Evolutionary conservation across 1,284 basidiomycete species (phyloP).

Genomic region (Papiliotrema nemorosa): DNA sequence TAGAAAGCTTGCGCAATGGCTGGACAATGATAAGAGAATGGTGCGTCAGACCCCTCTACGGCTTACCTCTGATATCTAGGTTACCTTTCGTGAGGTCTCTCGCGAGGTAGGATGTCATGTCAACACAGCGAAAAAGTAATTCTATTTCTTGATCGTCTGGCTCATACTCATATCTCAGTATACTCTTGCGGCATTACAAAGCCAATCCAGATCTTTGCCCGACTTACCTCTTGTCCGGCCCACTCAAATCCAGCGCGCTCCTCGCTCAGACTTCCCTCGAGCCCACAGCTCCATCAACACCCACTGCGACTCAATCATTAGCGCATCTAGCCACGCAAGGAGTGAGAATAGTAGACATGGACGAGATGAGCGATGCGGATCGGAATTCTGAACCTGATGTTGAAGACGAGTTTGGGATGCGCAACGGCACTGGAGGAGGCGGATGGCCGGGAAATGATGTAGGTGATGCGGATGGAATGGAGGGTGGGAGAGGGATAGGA

Average conservation of each 20-base stretch:
- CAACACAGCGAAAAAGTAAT: conserved; percentile 42
- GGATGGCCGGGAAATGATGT: conserved; percentile 9
- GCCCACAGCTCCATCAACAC: background rate
- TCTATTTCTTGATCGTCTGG: background rate
- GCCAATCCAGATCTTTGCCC: conserved; percentile 20
- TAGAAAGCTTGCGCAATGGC: conserved; percentile 27
- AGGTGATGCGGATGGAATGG: conserved; percentile 15
- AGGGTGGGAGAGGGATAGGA: conserved; percentile 2
- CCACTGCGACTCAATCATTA: conserved; percentile 24
- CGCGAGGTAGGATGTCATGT: conserved; percentile 40
- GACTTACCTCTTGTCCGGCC: conserved; percentile 42
- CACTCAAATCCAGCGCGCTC: conserved; percentile 22
- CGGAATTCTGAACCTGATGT: conserved; percentile 34
- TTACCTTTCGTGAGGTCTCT: conserved; percentile 38
- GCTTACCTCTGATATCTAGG: conserved; percentile 24
- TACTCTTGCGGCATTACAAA: conserved; percentile 22
- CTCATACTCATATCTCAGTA: conserved; percentile 11
- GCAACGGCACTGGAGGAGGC: conserved; percentile 8
- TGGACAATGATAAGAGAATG: conserved; percentile 31
- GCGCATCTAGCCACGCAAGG: conserved; percentile 27
- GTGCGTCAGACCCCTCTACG: too few species aligned
- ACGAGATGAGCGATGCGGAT: conserved; percentile 40
- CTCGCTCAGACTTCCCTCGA: conserved; percentile 23
- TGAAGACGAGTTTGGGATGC: conserved; percentile 15
- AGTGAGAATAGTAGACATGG: conserved; percentile 44